Base-by-base conservation (phyloP, 208 protist genomes). In the Angomonas ambiguus region DNA sequence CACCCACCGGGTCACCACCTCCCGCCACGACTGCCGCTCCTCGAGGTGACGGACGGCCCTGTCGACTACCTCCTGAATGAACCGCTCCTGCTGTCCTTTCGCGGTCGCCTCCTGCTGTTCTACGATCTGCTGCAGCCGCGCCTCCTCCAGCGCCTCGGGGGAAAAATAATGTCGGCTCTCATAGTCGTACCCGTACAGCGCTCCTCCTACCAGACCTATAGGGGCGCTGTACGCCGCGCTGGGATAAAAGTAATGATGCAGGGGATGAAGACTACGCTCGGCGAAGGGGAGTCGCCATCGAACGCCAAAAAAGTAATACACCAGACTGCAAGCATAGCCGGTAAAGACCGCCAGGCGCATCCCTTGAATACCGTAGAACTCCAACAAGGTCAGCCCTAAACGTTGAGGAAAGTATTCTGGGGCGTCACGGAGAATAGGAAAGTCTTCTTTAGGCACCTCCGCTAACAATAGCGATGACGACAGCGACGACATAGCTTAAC, bases 181-280 rank as follows among this genome's bases (percentile, higher is more conserved):
- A 32, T 65, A 53, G 35, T 65, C 57, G 2, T 56, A 71, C 2
- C 79, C 79, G 57, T 82, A 83, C 2, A 59, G 16, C 2, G 85
- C 32, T 2, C 84, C 82, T 24, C 62, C 75, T 8, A 76, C 24
- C 24, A 76, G 51, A 0, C 85, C 88, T 0, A 85, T 16, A 10
- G 82, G 81, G 1, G 88, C 80, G 58, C 68, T 85, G 71, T 92
- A 91, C 22, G 69, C 83, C 0, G 81, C 85, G 66, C 83, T 92
- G 28, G 88, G 85, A 62, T 80, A 92, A 60, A 94, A 85, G 67
- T 77, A 86, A 76, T 94, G 82, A 62, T 90, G 83, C 49, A 94
- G 69, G 58, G 77, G 82, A 2, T 69, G 51, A 0, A 91, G 69
- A 16, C 55, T 25, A 10, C 85, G 80, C 33, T 91, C 85, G 1